Base-by-base conservation (phyloP, 345 rosid species). In the Noccaea bulbosa region DNA sequence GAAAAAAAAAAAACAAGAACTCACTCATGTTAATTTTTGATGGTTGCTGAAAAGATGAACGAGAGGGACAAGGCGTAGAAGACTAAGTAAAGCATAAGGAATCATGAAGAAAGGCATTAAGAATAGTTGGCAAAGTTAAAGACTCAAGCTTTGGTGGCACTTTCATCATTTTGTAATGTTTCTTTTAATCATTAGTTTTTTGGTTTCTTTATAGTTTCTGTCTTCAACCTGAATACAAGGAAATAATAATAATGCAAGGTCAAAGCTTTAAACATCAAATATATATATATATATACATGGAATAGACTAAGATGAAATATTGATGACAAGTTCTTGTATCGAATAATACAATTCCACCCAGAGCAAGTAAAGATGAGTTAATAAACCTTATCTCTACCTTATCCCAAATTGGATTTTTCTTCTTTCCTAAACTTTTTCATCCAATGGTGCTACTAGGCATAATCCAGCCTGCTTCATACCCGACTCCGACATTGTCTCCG, bases 381-480 rank as follows among this genome's bases (percentile, higher is more conserved):
- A 44, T 34, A 34, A 44, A 49, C n/a, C 52, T 57, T 62, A 55
- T 75, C 74, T 69, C 79, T 68, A 75, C 38, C 57, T 53, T 68
- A 35, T 4, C 22, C 73, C 59, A 62, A 17, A 47, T n/a, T 44
- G 47, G 22, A 20, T 20, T 22, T 22, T 22, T 11, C 38, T 43
- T 45, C 7, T 38, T 11, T 49, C 59, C 67, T 60, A 59, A 48
- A 34, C 33, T 56, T 75, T 76, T n/a, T n/a, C n/a, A 76, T 49
- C 79, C 71, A 64, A 70, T 70, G 62, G 71, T 76, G 12, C 71
- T 76, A 76, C 79, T 63, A 57, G 83, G 85, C 93, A 88, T 81
- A 78, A 72, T 76, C 99, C 95, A 91, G 59, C 83, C 91, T 11
- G 76, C 84, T 83, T 86, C 90, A 73, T 62, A 75, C 37, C 84